These are phyloP conservation scores for Schizothecium vesticola DNA, from an alignment of 495 filamentous ascomycete genomes.

Conservation along the genomic window DNA sequence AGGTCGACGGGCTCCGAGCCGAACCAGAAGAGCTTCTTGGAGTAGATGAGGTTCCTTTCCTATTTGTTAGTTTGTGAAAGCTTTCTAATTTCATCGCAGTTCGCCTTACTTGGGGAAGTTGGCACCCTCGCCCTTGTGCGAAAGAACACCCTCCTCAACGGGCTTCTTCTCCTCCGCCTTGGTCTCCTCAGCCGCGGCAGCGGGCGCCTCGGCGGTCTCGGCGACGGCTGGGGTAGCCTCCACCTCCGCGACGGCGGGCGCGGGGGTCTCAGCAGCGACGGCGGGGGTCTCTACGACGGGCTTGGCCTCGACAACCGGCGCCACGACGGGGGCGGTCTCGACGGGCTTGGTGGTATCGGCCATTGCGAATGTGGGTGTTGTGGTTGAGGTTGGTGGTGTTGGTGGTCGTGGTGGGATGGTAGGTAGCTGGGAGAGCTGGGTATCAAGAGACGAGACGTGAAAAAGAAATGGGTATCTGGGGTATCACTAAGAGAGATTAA, in stretches of 20 bases:
- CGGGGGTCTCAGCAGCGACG: slow-evolving; percentile 26
- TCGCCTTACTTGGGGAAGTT: slow-evolving; percentile 78
- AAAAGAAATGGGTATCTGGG: slow-evolving; percentile 38
- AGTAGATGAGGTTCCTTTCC: slow-evolving; percentile 43
- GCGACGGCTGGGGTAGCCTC: slow-evolving; percentile 40
- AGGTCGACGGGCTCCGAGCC: slow-evolving; percentile 71
- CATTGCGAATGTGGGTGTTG: slow-evolving; percentile 32
- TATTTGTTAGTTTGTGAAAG: slow-evolving; percentile 16
- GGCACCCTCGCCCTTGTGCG: slow-evolving; percentile 77
- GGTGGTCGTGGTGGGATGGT: slow-evolving; percentile 18
- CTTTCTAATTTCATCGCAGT: slow-evolving; percentile 2
- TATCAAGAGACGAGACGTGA: slow-evolving; percentile 35
- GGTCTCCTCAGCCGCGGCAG: slow-evolving; percentile 44
- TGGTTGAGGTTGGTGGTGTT: slow-evolving; percentile 38
- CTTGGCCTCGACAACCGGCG: slow-evolving; percentile 40
- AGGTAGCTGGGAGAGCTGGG: slow-evolving; percentile 24
- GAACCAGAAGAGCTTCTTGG: slow-evolving; percentile 79
- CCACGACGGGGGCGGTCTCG: slow-evolving; percentile 41
- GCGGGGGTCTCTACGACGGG: slow-evolving; percentile 34
- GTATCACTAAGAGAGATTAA: slow-evolving; percentile 45
- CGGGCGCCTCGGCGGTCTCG: slow-evolving; percentile 36
- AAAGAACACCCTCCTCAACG: slow-evolving; percentile 68
- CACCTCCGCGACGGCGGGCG: slow-evolving; percentile 32
- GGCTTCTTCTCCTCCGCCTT: slow-evolving; percentile 59
- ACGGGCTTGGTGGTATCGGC: slow-evolving; percentile 44